These are phyloP conservation scores for Mollisia scopiformis DNA, from an alignment of 2,329 filamentous ascomycete genomes.

Conservation along the genomic window DNA sequence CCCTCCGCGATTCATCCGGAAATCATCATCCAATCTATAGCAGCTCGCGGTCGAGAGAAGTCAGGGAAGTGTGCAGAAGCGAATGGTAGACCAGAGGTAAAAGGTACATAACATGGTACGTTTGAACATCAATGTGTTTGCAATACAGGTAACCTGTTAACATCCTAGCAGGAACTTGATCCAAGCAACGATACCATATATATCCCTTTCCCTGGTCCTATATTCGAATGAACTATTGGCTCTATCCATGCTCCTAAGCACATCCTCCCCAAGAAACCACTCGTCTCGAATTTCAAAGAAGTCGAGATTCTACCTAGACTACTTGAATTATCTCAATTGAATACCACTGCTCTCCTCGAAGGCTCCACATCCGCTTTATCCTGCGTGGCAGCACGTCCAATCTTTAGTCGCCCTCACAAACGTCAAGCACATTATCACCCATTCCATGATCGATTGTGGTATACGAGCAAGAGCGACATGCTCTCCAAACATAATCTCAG, in stretches of 20 bases:
- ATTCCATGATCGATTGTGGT: slow-evolving; percentile 34
- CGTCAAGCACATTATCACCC: slow-evolving; percentile 40
- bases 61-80: slow-evolving; percentile 53
- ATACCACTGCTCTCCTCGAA: slow-evolving; percentile 51
- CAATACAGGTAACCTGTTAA: not conserved
- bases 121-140: not conserved
- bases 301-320: slow-evolving; percentile 46
- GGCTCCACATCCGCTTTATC: slow-evolving; percentile 54
- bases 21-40: slow-evolving; percentile 53
- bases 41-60: slow-evolving; percentile 49
- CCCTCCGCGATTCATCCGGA: slow-evolving; percentile 55
- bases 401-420: slow-evolving; percentile 40
- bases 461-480: slow-evolving; percentile 42
- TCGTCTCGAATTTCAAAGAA: slow-evolving; percentile 47
- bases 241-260: slow-evolving; percentile 58
- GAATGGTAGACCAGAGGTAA: slow-evolving; percentile 52
- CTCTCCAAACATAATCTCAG: slow-evolving; percentile 44
- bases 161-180: slow-evolving; percentile 35
- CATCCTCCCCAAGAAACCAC: slow-evolving; percentile 63
- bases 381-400: slow-evolving; percentile 46
- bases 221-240: slow-evolving; percentile 50
- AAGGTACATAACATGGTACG: slow-evolving; percentile 51
- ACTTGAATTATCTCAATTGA: slow-evolving; percentile 36
- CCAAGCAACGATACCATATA: slow-evolving; percentile 51
- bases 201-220: slow-evolving; percentile 48